These are phyloP conservation scores for Xerocomellus intermedius DNA, from an alignment of 768 basidiomycete genomes.

Conservation along the genomic window DNA sequence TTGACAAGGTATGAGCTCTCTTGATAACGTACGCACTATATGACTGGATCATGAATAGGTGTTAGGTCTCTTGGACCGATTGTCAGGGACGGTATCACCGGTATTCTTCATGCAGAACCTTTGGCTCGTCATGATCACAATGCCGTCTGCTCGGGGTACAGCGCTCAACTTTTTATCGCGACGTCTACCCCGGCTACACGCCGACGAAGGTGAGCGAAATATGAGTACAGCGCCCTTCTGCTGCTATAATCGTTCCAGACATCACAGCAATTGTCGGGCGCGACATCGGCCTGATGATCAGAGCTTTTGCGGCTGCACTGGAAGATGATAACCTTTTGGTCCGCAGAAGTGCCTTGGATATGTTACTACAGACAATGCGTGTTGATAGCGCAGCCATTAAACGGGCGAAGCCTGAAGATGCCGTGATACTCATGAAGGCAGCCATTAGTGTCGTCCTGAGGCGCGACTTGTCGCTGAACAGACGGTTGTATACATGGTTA, in stretches of 20 bases:
- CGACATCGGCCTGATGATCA: constrained; percentile 91
- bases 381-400: constrained; percentile 71
- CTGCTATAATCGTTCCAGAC: constrained; percentile 38
- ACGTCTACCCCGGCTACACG: constrained; percentile 67
- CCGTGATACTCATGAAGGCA: constrained; percentile 80
- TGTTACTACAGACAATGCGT: constrained; percentile 73
- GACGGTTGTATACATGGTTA: constrained; percentile 91
- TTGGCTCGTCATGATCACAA: constrained; percentile 91
- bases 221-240: neutral
- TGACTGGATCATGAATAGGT: constrained; percentile 49
- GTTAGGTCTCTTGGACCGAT: constrained; percentile 69
- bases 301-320: constrained; percentile 87
- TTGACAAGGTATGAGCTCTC: constrained; percentile 65
- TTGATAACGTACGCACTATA: neutral
- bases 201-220: constrained; percentile 59
- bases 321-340: constrained; percentile 94
- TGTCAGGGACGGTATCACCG: constrained; percentile 81
- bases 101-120: constrained; percentile 95
- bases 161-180: constrained; percentile 85
- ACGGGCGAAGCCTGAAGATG: constrained; percentile 69
- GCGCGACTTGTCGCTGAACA: constrained; percentile 88
- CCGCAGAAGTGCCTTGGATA: constrained; percentile 79
- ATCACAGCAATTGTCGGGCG: constrained; percentile 72
- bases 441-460: constrained; percentile 88
- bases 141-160: constrained; percentile 79